A percentile compares a stretch with the other conserved stretches of the same genome.
phyloP scores from a whole-genome alignment of 2,329 filamentous ascomycete species.

The Domatiomyces catenatus region DNA sequence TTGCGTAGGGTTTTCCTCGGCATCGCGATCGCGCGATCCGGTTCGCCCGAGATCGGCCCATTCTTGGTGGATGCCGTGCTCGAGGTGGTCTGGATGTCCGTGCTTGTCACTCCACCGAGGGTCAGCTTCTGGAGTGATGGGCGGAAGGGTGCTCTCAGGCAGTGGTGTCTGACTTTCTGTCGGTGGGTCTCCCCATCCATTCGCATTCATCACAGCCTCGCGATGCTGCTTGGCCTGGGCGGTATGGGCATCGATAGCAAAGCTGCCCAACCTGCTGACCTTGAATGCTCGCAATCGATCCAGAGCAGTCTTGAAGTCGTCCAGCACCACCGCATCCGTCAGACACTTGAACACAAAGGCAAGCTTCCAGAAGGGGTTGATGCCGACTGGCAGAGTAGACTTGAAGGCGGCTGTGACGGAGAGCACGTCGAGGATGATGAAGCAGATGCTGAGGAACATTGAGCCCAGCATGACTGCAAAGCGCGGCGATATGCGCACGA shows the following conservation, averaged over 20 bases:
- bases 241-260: slow-evolving; percentile 14
- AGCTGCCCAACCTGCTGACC: slow-evolving; percentile 16
- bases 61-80: slow-evolving; percentile 3
- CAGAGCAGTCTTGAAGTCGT: slow-evolving; percentile 44
- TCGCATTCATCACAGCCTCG: slow-evolving; percentile 8
- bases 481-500: slow-evolving; percentile 46
- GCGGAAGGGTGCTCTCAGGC: slow-evolving; percentile 5
- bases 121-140: slow-evolving; percentile 7
- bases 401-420: slow-evolving; percentile 39
- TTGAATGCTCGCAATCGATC: slow-evolving; percentile 21
- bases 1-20: slow-evolving; percentile 12
- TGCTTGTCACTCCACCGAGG: slow-evolving; percentile 10
- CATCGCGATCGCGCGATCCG: slow-evolving; percentile 15
- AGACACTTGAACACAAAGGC: slow-evolving; percentile 45
- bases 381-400: slow-evolving; percentile 33
- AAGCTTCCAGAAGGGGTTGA: slow-evolving; percentile 50
- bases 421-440: slow-evolving; percentile 46
- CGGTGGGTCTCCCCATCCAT: slow-evolving; percentile 13
- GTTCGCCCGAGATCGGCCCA: slow-evolving; percentile 7
- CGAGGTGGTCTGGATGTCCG: slow-evolving; percentile 6
- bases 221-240: slow-evolving; percentile 10
- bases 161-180: slow-evolving; percentile 6
- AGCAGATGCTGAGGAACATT: slow-evolving; percentile 46
- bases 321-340: slow-evolving; percentile 44
- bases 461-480: slow-evolving; percentile 47